Evolutionary conservation across 441 rosid genomes (phyloP).

Genomic region (Adansonia grandidieri): DNA sequence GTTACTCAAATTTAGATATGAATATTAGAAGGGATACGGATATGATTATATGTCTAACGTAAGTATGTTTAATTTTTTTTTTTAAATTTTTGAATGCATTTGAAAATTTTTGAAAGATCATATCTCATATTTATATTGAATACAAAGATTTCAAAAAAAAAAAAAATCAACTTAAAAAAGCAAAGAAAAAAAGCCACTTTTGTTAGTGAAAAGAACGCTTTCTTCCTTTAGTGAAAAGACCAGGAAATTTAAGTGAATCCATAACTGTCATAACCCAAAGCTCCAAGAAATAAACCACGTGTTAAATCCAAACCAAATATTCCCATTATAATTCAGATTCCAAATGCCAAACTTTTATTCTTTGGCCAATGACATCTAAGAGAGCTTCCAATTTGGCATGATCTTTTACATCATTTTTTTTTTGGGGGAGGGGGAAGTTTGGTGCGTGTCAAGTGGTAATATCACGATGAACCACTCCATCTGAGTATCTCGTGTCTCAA

Average conservation of each 20-base stretch:
- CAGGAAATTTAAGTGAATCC: neutral
- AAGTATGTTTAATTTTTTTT: neutral
- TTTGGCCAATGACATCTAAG: neutral
- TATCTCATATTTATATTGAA: too few species aligned
- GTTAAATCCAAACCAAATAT: constrained; percentile 11
- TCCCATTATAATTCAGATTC: neutral
- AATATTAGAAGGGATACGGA: neutral
- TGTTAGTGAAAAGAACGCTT: neutral
- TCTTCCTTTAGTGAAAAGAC: neutral
- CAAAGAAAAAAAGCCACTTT: neutral
- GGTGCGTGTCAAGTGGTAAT: neutral
- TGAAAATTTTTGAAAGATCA: too few species aligned
- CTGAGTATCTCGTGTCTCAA: neutral
- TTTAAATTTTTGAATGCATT: too few species aligned
- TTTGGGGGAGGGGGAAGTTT: neutral
- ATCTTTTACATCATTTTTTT: neutral
- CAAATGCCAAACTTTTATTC: neutral
- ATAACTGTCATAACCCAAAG: neutral
- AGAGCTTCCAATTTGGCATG: neutral
- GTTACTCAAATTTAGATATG: neutral
- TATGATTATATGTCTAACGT: too few species aligned
- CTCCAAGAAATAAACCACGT: neutral
- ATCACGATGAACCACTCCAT: neutral
- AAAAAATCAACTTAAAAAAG: too few species aligned
- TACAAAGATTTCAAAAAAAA: too few species aligned